Conservation (phyloP, 1,284 basidiomycete species). For the Rhodotorula sp. region DNA sequence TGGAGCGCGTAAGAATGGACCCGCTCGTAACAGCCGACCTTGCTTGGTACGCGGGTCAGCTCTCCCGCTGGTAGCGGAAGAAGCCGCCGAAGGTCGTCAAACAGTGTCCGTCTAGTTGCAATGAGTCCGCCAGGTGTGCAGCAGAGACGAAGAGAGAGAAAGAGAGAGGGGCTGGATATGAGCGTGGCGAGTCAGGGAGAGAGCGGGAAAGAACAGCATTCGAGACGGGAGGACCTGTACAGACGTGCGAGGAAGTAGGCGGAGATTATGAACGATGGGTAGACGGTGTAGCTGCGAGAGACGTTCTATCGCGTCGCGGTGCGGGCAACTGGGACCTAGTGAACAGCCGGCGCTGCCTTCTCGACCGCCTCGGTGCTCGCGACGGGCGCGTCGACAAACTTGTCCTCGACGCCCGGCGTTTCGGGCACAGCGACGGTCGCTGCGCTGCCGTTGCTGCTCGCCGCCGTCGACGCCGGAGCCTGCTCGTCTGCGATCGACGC, state of each 20-base stretch:
- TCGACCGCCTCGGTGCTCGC: conserved; percentile 18
- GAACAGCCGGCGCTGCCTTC: conserved; percentile 11
- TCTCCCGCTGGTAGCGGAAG: too few relatives aligned
- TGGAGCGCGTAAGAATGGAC: too few relatives aligned
- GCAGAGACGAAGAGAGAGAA: too few relatives aligned
- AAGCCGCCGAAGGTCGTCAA: too few relatives aligned
- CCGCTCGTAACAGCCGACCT: too few relatives aligned
- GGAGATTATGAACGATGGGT: background rate
- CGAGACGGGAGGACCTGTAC: too few relatives aligned
- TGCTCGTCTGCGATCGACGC: conserved; percentile 1
- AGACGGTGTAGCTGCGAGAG: background rate
- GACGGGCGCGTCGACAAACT: conserved; percentile 35
- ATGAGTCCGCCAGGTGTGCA: too few relatives aligned
- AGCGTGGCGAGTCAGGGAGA: too few relatives aligned
- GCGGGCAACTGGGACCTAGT: background rate
- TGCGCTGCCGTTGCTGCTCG: background rate
- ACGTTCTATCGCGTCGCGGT: background rate
- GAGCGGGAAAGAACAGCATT: too few relatives aligned
- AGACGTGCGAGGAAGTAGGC: background rate
- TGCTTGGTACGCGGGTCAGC: too few relatives aligned
- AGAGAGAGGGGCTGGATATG: too few relatives aligned
- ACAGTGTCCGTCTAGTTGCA: too few relatives aligned
- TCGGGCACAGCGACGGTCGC: background rate
- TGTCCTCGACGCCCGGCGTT: conserved; percentile 17
- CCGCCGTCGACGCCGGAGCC: background rate